Conservation (phyloP, 768 basidiomycete genomes). For the Scleroderma bovista region DNA sequence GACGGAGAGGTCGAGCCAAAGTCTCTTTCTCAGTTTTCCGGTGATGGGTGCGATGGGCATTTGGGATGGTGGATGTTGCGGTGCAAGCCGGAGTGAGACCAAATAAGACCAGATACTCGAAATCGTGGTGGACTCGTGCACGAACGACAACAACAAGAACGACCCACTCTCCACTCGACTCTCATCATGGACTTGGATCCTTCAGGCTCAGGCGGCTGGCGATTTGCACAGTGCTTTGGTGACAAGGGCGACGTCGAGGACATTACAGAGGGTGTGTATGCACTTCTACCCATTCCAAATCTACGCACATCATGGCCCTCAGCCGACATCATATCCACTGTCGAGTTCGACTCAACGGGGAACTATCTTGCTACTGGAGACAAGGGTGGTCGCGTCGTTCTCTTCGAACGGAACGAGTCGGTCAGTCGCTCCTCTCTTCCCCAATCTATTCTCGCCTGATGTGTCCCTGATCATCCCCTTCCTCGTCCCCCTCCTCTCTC, state of each 20-base stretch:
- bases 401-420: slow-evolving; percentile 98
- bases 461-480: slow-evolving; percentile 23
- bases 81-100: slow-evolving; percentile 26
- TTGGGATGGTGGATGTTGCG: slow-evolving; percentile 21
- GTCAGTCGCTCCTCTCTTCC: slow-evolving; percentile 41
- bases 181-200: slow-evolving; percentile 78
- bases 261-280: slow-evolving; percentile 94
- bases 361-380: slow-evolving; percentile 99
- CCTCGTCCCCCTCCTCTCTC: slow-evolving; percentile 10
- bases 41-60: slow-evolving; percentile 92
- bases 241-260: slow-evolving; percentile 99
- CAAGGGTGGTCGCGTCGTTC: slow-evolving; percentile 97
- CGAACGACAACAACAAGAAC: slow-evolving; percentile 9
- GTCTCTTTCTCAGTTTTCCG: slow-evolving; percentile 88
- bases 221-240: slow-evolving; percentile 99
- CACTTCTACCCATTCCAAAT: slow-evolving; percentile 1
- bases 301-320: slow-evolving; percentile 8
- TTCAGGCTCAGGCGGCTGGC: slow-evolving; percentile 84
- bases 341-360: slow-evolving; percentile 99
- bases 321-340: slow-evolving; percentile 99
- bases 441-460: slow-evolving; percentile 24
- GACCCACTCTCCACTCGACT: slow-evolving; percentile 20
- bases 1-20: slow-evolving; percentile 79
- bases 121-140: slow-evolving; percentile 23
- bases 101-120: slow-evolving; percentile 29